These are phyloP conservation scores for Quercus variabilis DNA, from an alignment of 306 rosid genomes.

Conservation along the genomic window DNA sequence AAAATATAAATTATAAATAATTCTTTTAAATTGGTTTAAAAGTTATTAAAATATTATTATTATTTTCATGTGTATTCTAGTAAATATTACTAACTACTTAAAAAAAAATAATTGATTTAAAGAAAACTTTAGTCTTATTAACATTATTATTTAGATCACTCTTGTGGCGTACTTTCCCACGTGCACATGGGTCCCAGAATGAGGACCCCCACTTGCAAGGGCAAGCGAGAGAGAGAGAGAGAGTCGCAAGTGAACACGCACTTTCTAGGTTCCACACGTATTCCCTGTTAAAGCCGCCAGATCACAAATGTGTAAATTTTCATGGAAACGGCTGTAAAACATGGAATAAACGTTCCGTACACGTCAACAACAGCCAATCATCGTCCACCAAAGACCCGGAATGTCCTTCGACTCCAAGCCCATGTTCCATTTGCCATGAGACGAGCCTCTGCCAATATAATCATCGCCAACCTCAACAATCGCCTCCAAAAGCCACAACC, in stretches of 20 bases:
- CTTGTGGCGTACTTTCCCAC: too few relatives aligned
- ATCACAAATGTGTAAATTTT: not conserved
- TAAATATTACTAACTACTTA: accelerated
- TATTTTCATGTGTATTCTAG: accelerated
- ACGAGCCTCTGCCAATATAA: not conserved
- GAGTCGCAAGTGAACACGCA: too few relatives aligned
- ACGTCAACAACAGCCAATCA: not conserved
- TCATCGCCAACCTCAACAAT: not conserved
- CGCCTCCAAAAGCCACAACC: not conserved
- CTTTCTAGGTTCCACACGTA: not conserved
- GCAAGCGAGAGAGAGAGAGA: too few relatives aligned
- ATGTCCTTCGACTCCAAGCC: conserved; percentile 3
- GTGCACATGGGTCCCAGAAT: too few relatives aligned
- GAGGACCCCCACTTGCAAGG: too few relatives aligned
- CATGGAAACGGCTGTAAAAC: conserved; percentile 20
- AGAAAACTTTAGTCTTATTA: too few relatives aligned
- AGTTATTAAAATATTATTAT: accelerated
- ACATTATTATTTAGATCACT: too few relatives aligned
- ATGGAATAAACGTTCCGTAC: not conserved
- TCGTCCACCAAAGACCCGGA: not conserved
- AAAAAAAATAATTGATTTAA: too few relatives aligned
- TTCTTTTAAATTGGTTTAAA: too few relatives aligned
- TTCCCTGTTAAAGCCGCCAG: not conserved
- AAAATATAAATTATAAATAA: too few relatives aligned
- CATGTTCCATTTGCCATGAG: conserved; percentile 18